Evolutionary conservation across 2,329 filamentous ascomycete species (phyloP).

Genomic region (Pestalotiopsis sp.): DNA sequence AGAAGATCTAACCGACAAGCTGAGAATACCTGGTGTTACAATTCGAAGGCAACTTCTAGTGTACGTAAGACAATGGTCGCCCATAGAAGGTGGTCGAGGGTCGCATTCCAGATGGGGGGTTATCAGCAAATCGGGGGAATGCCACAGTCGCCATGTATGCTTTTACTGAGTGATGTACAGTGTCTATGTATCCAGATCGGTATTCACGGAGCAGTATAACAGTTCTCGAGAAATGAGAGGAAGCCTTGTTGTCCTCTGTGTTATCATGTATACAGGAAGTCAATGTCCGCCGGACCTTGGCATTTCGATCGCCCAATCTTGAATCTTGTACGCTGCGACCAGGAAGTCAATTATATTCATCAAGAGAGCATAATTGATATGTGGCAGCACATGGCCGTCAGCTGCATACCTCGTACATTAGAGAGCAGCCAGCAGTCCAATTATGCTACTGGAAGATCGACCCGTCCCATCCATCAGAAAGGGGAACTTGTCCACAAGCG

Average conservation of each 20-base stretch:
- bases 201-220: no score
- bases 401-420: background rate
- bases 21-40: background rate
- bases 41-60: background rate
- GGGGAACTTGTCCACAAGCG: constrained; percentile 9
- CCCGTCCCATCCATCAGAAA: constrained; percentile 2
- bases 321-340: background rate
- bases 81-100: background rate
- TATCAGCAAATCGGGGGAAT: background rate
- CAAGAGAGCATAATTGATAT: background rate
- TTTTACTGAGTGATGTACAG: background rate
- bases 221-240: background rate
- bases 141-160: background rate
- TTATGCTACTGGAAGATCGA: background rate
- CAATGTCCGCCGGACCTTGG: background rate
- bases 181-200: no score
- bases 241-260: background rate
- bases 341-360: background rate
- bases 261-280: background rate
- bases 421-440: background rate
- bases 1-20: background rate
- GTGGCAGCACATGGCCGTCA: background rate
- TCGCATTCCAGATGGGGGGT: background rate
- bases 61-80: background rate
- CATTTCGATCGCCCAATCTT: background rate